Evolutionary conservation across 2,329 filamentous ascomycete genomes (phyloP).

Genomic region (Monosporascus cannonballus): DNA sequence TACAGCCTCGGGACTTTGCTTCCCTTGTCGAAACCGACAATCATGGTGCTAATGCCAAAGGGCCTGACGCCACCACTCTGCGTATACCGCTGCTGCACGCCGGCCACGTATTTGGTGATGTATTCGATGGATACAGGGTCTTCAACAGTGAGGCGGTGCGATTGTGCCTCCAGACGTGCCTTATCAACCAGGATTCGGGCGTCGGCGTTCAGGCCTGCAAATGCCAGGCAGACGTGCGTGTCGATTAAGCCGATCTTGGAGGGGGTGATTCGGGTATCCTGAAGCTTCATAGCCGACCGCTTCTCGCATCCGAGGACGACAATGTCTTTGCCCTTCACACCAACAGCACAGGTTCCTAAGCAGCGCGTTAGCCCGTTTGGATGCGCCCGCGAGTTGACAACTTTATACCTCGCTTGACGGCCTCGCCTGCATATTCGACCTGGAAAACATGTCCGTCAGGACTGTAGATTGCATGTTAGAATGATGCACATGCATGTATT

Average conservation of each 20-base stretch:
- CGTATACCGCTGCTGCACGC: constrained; percentile 97
- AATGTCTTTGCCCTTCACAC: constrained; percentile 89
- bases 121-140: constrained; percentile 98
- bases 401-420: constrained; percentile 84
- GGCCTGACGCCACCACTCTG: constrained; percentile 96
- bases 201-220: constrained; percentile 95
- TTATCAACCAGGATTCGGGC: constrained; percentile 98
- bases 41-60: constrained; percentile 97
- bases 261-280: constrained; percentile 97
- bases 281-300: constrained; percentile 97
- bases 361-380: constrained; percentile 2
- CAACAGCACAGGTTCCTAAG: constrained; percentile 90
- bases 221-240: constrained; percentile 92
- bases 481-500: neutral
- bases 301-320: constrained; percentile 98
- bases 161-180: constrained; percentile 93
- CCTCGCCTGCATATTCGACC: constrained; percentile 98
- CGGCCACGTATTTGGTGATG: constrained; percentile 97
- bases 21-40: constrained; percentile 96
- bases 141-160: constrained; percentile 92
- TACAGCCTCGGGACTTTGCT: constrained; percentile 86
- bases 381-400: constrained; percentile 8
- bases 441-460: constrained; percentile 99
- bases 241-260: constrained; percentile 98
- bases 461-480: constrained; percentile 54